Base-by-base conservation (phyloP, 805 yeast species). In the Teunomyces panamensis region DNA sequence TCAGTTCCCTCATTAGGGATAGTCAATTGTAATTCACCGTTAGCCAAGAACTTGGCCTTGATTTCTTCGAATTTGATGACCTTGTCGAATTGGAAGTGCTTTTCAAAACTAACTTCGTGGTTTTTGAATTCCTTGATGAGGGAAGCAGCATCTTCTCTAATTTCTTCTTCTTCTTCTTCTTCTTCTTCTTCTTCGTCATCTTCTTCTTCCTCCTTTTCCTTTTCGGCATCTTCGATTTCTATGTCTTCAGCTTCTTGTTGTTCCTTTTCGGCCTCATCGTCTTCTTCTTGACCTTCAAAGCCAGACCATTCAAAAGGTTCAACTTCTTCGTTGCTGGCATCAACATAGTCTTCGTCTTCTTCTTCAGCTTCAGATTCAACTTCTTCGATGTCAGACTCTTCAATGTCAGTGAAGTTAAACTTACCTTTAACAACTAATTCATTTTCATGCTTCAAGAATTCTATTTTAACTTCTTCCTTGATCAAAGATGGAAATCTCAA, bases 11-110 rank as follows among this genome's bases (percentile, higher is more conserved):
- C 66, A 48, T 66, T 67, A 44, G 78, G 78, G 50, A 73, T 67
- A 39, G 64, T 63, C 51, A 73, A 59, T 57, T 72, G 75, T 49
- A 73, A 67, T 59, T 73, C 77, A 47, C 68, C 71, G 44, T 66
- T 65, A 33, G 61, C 62, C 48, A 66, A 51, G 53, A 71, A 69
- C 45, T 59, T 60, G 27, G 77, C 77, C 49, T 58, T 63, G 51
- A 73, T 69, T 55, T 68, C 65, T 39, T 66, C 64, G 42, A 60
- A 63, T 47, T 68, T 68, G 51, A 73, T 62, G 27, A 63, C 45
- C 56, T 71, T 71, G 47, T 68, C 75, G 52, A 73, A 73, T 46
- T 66, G 67, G 55, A 71, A 71, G 52, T 68, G 70, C 58, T 73
- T 73, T 55, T 71, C 75, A 51, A 73, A 73, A 45, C 58, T 61